Conservation (phyloP, 257 asterid species). For the Primulina eburnea region DNA sequence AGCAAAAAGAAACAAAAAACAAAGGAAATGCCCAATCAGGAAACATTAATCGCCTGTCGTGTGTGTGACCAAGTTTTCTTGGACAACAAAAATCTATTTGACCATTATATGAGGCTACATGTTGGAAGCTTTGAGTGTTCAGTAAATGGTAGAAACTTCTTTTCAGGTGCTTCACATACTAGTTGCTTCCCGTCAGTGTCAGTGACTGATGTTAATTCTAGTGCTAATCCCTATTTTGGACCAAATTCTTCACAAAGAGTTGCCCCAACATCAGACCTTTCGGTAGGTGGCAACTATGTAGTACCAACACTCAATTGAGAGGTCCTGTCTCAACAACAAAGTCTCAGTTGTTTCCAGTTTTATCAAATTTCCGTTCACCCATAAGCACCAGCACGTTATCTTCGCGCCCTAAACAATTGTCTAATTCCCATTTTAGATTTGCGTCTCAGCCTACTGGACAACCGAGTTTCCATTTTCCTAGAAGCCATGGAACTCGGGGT, state of each 20-base stretch:
- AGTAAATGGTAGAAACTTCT: slow-evolving; percentile 1
- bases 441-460: slow-evolving; percentile 18
- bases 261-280: not conserved
- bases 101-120: slow-evolving; percentile 21
- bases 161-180: slow-evolving; percentile 7
- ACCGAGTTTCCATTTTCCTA: not conserved
- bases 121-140: slow-evolving; percentile 6
- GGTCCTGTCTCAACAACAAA: slow-evolving; percentile 4
- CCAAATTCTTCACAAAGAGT: not conserved
- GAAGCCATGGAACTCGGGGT: slow-evolving; percentile 13
- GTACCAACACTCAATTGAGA: slow-evolving; percentile 8
- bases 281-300: not conserved
- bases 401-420: slow-evolving; percentile 2
- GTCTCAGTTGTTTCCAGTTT: slow-evolving; percentile 14
- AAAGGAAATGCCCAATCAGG: slow-evolving; percentile 16
- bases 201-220: slow-evolving; percentile 3
- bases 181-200: slow-evolving; percentile 7
- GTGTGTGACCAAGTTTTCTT: slow-evolving; percentile 25
- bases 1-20: not conserved
- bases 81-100: slow-evolving; percentile 23
- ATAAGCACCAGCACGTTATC: not conserved
- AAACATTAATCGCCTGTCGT: slow-evolving; percentile 29
- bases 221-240: not conserved
- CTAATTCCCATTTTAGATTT: slow-evolving; percentile 11
- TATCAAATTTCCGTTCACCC: slow-evolving; percentile 2